Evolutionary conservation across 148 eudicot species (phyloP), one percentile per base, ranked within the genome.

Genomic region (Silene conica): DNA sequence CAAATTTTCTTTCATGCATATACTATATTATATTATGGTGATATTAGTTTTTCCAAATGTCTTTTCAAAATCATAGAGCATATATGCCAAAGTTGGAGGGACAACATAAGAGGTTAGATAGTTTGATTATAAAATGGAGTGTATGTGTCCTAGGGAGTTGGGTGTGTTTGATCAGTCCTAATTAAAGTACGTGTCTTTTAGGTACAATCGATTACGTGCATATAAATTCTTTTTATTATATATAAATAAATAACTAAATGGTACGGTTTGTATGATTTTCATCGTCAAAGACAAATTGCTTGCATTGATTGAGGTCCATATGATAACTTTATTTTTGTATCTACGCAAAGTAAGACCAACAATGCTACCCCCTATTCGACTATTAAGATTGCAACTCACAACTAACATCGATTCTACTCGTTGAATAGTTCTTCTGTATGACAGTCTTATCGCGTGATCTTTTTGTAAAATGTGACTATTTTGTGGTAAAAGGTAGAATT

Each of bases 81-180:
- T 67, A 75, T 67, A 75, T 75, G 78, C 78, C 78, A 75, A 57
- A 56, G 72, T 67, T 67, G 18, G 72, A 66, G 72, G 78, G 78
- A 75, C 78, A 75, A 15, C 65, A 75, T 74, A 54, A 52, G 55
- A 54, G 72, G 41, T 66, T 54, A 18, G 23, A 38, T 28, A 13
- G 23, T 56, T 71, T 41, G 14, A 38, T 61, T 61, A 61, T 61
- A 6, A 38, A 38, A 38, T 2, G 4, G 4, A 2, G 34, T 0
- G 34, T 38, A 9, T 6, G 7, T 38, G 43, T 38, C 8, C 43
- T 38, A 61, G 15, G 23, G 10, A 22, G 65, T 13, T 21, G 26
- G 21, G 65, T 21, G 26, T 50, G 55, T 12, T 61, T 11, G 28
- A 61, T 61, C 65, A 21, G 65, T 61, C 65, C 65, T 61, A 61